Evolutionary conservation across 306 rosid genomes (phyloP).

Genomic region (Medicago truncatula): MtrunA17r5.0-ANR NC_053046.1:5194001-5194500

Average conservation of each 20-base stretch:
- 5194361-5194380: constrained; percentile 40
- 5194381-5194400: constrained; percentile 44
- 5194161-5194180: constrained; percentile 39
- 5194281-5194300: constrained; percentile 42
- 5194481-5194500: constrained; percentile 59
- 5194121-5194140: constrained; percentile 24
- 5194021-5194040: neutral
- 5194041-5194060: constrained; percentile 21
- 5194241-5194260: neutral
- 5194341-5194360: constrained; percentile 33
- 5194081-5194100: constrained; percentile 14
- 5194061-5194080: constrained; percentile 20
- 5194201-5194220: neutral
- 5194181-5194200: neutral
- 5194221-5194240: constrained; percentile 38
- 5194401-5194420: constrained; percentile 42
- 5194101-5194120: constrained; percentile 20
- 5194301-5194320: constrained; percentile 41
- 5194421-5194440: constrained; percentile 49
- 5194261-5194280: constrained; percentile 54
- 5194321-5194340: constrained; percentile 46
- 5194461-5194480: constrained; percentile 61
- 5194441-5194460: constrained; percentile 57
- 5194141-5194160: constrained; percentile 34
- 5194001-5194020: neutral